Evolutionary conservation across 2,329 filamentous ascomycete genomes (phyloP), one percentile per base, ranked within the genome.

Genomic region (Fusarium circinatum): DNA sequence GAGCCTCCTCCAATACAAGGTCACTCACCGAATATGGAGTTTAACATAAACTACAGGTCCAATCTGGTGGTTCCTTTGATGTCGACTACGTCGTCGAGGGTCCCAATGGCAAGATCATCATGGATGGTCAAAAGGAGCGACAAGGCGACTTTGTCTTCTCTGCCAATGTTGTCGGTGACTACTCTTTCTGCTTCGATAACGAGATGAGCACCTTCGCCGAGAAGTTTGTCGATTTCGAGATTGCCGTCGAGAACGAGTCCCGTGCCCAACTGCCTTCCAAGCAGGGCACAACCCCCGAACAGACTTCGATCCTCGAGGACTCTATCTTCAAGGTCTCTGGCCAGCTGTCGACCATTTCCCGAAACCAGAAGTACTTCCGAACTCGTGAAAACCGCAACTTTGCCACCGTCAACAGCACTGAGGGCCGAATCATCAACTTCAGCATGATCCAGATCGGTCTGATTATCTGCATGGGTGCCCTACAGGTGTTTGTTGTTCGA

Each of bases 351-450:
- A 98, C 95, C 71, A 96, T 99, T 81, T 95, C 94, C 47, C 91
- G 96, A 80, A 98, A 98, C 86, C 96, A 99, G 81, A 99, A 99
- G 83, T 99, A 99, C 87, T 99, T 99, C 91, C 93, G 97, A 73
- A 99, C 96, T 6, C 92, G 96, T 76, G 96, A 99, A 88, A 99
- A 99, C 89, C 90, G 96, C 71, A 99, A 99, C 86, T 98, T 99
- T 85, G 97, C 94, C 86, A 99, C 96, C 15, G 96, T 99, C 78
- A 90, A 94, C 83, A 98, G 95, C 85, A 99, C 96, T 45, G 96
- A 99, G 87, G 91, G 90, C 82, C 89, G 96, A 73, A 99, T 99
- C 79, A 95, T 98, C 86, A 98, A 98, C 85, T 98, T 99, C 84
- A 97, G 94, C 82, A 87, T 99, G 80, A 93, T 98, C 78, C 96